A percentile compares a stretch with the other conserved stretches of the same genome.
These are phyloP conservation scores for Alternaria brassicicola DNA, from an alignment of 2,329 filamentous ascomycete species.

Conservation along the genomic window DNA sequence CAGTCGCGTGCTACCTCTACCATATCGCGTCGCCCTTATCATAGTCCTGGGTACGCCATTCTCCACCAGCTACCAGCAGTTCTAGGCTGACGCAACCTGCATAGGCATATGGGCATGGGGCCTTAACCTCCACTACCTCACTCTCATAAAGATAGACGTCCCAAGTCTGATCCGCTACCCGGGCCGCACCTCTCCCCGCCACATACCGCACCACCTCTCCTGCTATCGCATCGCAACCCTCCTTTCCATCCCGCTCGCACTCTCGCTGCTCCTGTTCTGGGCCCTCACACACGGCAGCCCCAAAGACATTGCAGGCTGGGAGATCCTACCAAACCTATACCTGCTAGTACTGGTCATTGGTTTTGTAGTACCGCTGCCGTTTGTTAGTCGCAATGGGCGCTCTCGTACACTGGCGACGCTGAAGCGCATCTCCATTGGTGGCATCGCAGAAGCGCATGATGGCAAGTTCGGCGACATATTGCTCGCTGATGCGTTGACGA, in stretches of 20 bases:
- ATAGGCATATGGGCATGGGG: conserved; percentile 95
- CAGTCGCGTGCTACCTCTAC: conserved; percentile 83
- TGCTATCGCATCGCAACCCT: conserved; percentile 84
- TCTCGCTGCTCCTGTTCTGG: conserved; percentile 86
- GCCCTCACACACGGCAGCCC: conserved; percentile 72
- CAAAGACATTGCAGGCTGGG: conserved; percentile 74
- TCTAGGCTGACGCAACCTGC: background rate
- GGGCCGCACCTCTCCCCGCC: conserved; percentile 69
- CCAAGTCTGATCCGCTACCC: conserved; percentile 87
- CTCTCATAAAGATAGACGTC: conserved; percentile 81
- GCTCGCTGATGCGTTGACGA: conserved; percentile 91
- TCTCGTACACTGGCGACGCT: conserved; percentile 76
- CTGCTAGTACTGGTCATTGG: conserved; percentile 73
- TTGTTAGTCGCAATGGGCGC: conserved; percentile 72
- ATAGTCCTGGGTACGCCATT: conserved; percentile 73
- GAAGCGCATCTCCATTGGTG: conserved; percentile 79
- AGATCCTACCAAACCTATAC: conserved; percentile 85
- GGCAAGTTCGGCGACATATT: conserved; percentile 95
- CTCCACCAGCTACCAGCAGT: background rate
- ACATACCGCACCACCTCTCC: conserved; percentile 77
- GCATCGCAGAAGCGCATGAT: conserved; percentile 82
- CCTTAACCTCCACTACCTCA: conserved; percentile 86
- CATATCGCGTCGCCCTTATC: conserved; percentile 86
- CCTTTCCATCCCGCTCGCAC: conserved; percentile 71
- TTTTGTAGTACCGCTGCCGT: conserved; percentile 74